phyloP scores from a whole-genome alignment of 345 rosid species.

The Sonneratia alba region DNA sequence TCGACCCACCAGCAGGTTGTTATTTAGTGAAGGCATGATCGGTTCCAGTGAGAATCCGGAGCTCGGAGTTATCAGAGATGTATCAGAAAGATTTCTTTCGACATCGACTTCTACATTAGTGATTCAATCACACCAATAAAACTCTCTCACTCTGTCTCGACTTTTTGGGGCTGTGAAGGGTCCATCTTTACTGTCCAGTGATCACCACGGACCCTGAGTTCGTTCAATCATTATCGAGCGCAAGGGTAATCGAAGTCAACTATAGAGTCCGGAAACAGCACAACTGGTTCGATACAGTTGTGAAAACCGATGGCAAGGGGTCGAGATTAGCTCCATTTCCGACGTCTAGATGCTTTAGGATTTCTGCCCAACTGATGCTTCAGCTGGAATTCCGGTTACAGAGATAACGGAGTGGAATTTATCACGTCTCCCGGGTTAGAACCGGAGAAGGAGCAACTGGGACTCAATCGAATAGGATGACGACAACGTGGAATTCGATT shows the following conservation, averaged over 20 bases:
- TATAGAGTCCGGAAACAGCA: conserved; percentile 38
- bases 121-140: conserved; percentile 14
- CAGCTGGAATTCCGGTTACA: too few relatives aligned
- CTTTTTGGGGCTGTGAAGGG: conserved; percentile 43
- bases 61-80: not conserved
- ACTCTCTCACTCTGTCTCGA: conserved; percentile 20
- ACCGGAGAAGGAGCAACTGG: too few relatives aligned
- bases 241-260: conserved; percentile 70
- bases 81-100: not conserved
- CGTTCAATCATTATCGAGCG: conserved; percentile 37
- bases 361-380: too few relatives aligned
- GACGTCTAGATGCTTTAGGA: too few relatives aligned
- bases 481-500: too few relatives aligned
- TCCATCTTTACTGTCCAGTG: conserved; percentile 66
- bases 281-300: conserved; percentile 46
- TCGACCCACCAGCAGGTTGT: not conserved
- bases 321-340: not conserved
- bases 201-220: conserved; percentile 60
- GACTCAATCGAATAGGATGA: too few relatives aligned
- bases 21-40: not conserved
- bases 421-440: too few relatives aligned
- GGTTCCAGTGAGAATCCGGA: not conserved
- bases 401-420: too few relatives aligned
- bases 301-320: conserved; percentile 72
- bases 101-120: not conserved